Evolutionary conservation across 495 filamentous ascomycete species (phyloP), one percentile per base, ranked within the genome.

Genomic region (Hyaloscypha bicolor): DNA sequence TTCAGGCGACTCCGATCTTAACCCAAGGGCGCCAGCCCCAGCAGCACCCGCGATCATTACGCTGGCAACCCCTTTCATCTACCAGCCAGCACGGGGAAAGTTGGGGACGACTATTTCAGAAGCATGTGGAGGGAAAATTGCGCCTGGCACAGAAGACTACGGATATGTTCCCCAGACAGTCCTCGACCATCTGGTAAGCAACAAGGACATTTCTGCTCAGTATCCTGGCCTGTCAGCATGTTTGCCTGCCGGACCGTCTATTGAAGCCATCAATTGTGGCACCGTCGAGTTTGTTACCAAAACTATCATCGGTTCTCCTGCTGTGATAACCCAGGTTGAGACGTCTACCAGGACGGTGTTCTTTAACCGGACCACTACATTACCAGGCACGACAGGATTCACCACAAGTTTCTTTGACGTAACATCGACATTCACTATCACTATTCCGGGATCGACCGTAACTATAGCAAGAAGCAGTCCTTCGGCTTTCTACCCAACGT

Each of bases 121-220:
- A 16, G 2, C 2, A 30, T 45, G 14, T 59, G 66, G 19, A 25
- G 3, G 12, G n/a, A 33, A 11, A 37, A 12, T 52, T 25, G 25
- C 25, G 25, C 8, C 35, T 2, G 37, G 48, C 4, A 33, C 62
- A 19, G 62, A 65, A 30, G 55, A 55, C 55, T 69, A 55, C 21
- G 67, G 67, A 9, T 65, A 45, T 42, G 56, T 69, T 56, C 67
- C 67, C n/a, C 67, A 69, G 61, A 59, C 55, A 2, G n/a, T 69
- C 4, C 37, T 69, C 32, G 62, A 65, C 32, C 42, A 21, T 29
- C 25, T 69, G 6, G 14, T 60, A 8, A 8, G 8, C 6, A 45
- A 42, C 21, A 55, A 45, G 30, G 11, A 61, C 4, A 55, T 39
- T 19, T 21, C 39, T 35, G 19, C 22, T 4, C 37, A 65, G 32